Percentiles rank a stretch among this genome's conserved stretches.
phyloP scores from a whole-genome alignment of 805 yeast genomes.

The Monosporozyma yasuniensis region DNA sequence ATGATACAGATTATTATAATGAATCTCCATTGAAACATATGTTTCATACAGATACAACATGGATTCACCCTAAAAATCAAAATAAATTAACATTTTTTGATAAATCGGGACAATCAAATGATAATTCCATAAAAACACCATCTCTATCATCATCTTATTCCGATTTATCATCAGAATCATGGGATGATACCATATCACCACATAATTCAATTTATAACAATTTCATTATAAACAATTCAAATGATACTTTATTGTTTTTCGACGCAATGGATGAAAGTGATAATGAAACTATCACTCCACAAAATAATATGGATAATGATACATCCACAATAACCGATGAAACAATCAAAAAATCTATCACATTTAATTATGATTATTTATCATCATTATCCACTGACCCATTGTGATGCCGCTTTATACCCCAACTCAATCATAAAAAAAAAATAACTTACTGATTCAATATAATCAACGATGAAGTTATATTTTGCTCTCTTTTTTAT shows the following conservation, averaged over 20 bases:
- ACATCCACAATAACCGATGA: too few relatives aligned
- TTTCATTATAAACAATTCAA: neutral
- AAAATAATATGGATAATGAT: neutral
- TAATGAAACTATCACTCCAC: neutral
- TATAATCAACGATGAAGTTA: too few relatives aligned
- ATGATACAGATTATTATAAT: conserved; percentile 28
- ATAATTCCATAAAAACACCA: conserved; percentile 3
- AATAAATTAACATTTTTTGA: conserved; percentile 10
- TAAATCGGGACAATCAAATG: neutral
- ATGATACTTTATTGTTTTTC: neutral
- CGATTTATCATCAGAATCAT: conserved; percentile 8
- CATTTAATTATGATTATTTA: too few relatives aligned
- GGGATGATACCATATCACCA: neutral
- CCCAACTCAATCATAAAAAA: too few relatives aligned
- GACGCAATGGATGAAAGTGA: neutral
- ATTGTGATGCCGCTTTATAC: too few relatives aligned
- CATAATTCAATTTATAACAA: neutral
- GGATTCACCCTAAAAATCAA: conserved; percentile 17
- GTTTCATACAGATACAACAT: conserved; percentile 21
- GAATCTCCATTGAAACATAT: conserved; percentile 29
- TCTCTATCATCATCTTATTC: conserved; percentile 8
- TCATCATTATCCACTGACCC: too few relatives aligned
- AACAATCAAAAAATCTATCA: too few relatives aligned
- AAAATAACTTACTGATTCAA: too few relatives aligned
- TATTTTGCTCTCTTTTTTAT: too few relatives aligned